Evolutionary conservation across 345 rosid species (phyloP).

Genomic region (Linum trigynum): DNA sequence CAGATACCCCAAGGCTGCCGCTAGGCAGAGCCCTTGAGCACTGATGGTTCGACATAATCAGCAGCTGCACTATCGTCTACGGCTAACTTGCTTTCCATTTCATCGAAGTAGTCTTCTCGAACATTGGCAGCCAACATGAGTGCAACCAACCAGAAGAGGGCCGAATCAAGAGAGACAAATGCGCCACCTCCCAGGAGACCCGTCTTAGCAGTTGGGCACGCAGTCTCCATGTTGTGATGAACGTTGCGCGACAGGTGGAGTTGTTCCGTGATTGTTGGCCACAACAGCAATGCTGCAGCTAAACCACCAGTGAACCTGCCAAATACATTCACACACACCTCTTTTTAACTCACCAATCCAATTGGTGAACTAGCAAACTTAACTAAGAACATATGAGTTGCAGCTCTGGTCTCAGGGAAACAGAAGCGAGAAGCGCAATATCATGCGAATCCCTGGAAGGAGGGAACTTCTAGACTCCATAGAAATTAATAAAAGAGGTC

Average conservation of each 20-base stretch:
- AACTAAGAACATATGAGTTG: neutral
- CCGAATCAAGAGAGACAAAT: conserved; percentile 23
- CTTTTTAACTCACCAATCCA: neutral
- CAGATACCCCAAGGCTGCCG: neutral
- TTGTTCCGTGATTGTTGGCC: conserved; percentile 22
- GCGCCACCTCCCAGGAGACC: conserved; percentile 28
- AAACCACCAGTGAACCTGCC: conserved; percentile 7
- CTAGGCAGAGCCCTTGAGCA: neutral
- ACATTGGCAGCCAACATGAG: conserved; percentile 22
- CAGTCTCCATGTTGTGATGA: conserved; percentile 11
- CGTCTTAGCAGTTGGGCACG: conserved; percentile 23
- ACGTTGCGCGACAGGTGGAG: conserved; percentile 16
- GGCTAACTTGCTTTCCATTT: neutral
- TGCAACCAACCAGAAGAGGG: conserved; percentile 30
- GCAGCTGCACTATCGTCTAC: neutral
- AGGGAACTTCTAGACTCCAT: neutral
- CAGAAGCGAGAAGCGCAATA: too few relatives aligned
- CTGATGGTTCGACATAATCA: neutral
- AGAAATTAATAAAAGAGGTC: neutral
- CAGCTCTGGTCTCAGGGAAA: neutral
- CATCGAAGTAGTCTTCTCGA: conserved; percentile 19
- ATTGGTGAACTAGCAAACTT: neutral
- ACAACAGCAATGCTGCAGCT: conserved; percentile 16
- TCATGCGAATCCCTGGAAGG: neutral
- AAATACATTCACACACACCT: neutral